A percentile compares a stretch with the other conserved stretches of the same genome.
These are phyloP conservation scores for Porcisia deanei DNA, from an alignment of 208 protist species.

Conservation along the genomic window DNA sequence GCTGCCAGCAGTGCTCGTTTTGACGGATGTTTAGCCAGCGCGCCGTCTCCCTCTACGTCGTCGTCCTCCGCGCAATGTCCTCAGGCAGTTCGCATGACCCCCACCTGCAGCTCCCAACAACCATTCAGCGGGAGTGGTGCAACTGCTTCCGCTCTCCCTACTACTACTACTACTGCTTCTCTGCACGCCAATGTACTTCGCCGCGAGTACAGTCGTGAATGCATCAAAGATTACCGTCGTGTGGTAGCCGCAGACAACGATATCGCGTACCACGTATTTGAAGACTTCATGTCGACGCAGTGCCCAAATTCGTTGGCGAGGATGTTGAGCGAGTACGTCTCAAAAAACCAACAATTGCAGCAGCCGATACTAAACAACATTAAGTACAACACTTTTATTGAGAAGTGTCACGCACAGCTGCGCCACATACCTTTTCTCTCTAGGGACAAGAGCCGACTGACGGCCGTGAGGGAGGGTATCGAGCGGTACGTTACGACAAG, in stretches of 20 bases:
- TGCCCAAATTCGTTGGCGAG: conserved; percentile 38
- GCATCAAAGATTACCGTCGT: conserved; percentile 65
- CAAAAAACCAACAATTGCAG: conserved; percentile 31
- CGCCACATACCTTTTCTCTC: conserved; percentile 27
- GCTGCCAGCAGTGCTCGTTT: not conserved
- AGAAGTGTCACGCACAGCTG: conserved; percentile 24
- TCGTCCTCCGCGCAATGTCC: not conserved
- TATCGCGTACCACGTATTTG: conserved; percentile 72
- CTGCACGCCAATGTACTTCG: conserved; percentile 21
- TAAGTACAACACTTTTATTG: conserved; percentile 31
- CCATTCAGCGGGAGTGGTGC: not conserved
- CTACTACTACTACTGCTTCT: no score
- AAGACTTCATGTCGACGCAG: conserved; percentile 48
- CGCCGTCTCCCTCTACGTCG: not conserved
- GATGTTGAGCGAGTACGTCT: conserved; percentile 57
- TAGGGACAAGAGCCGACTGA: conserved; percentile 12
- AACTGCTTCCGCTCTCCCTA: not conserved
- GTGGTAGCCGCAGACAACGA: conserved; percentile 67
- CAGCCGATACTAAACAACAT: conserved; percentile 30
- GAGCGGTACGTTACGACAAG: conserved; percentile 81
- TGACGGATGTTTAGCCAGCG: not conserved
- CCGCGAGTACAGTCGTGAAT: conserved; percentile 63
- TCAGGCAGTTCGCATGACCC: not conserved
- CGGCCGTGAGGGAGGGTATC: conserved; percentile 61
- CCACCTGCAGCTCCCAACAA: not conserved